Percentiles rank a stretch among this genome's conserved stretches.
Conservation (phyloP, 495 filamentous ascomycete genomes). For the Cladorrhinum samala region DNA sequence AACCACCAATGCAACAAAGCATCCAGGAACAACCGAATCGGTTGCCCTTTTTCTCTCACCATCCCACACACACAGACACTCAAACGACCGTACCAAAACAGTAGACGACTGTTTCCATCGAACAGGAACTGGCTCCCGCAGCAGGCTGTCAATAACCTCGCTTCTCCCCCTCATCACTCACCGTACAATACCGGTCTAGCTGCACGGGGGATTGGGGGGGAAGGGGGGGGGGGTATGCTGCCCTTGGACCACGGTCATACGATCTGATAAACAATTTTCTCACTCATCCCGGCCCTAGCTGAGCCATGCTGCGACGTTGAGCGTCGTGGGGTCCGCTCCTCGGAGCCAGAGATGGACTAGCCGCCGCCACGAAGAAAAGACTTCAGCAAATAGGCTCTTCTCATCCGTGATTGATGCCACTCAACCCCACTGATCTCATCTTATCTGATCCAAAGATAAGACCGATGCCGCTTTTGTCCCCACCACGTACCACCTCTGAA, state of each 20-base stretch:
- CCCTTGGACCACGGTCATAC: conserved; percentile 16
- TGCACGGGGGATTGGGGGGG: too few relatives aligned
- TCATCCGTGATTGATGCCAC: background rate
- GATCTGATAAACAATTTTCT: conserved; percentile 30
- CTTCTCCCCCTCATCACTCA: too few relatives aligned
- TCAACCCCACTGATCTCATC: conserved; percentile 27
- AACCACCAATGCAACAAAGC: background rate
- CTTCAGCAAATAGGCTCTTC: conserved; percentile 3
- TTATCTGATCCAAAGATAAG: conserved; percentile 51
- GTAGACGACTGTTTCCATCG: too few relatives aligned
- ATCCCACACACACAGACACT: too few relatives aligned
- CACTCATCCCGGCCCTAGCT: background rate
- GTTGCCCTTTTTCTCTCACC: background rate
- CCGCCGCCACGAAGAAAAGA: background rate
- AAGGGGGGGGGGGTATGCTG: background rate
- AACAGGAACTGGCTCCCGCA: too few relatives aligned
- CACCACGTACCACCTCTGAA: conserved; percentile 1
- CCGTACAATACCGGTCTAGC: too few relatives aligned
- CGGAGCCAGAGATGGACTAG: conserved; percentile 11
- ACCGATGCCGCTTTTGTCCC: conserved; percentile 34
- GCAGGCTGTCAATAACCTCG: too few relatives aligned
- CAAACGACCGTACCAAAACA: too few relatives aligned
- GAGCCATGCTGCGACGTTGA: background rate
- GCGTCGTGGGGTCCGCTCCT: conserved; percentile 12
- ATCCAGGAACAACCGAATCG: background rate